phyloP scores from a whole-genome alignment of 495 filamentous ascomycete species.

The Xylaria intraflava region DNA sequence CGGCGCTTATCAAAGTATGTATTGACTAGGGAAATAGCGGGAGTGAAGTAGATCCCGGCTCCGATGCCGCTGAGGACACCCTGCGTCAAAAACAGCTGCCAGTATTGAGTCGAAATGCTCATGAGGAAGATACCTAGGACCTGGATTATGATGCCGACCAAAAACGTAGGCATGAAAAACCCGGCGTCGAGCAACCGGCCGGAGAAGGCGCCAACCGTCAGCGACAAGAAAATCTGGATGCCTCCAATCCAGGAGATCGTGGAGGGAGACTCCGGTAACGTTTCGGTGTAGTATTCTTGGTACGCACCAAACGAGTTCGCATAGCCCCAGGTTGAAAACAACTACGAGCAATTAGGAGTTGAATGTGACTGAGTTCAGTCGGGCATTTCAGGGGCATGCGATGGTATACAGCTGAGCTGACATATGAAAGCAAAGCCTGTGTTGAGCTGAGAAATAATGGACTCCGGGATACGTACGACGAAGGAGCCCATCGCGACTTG shows the following conservation, averaged over 20 bases:
- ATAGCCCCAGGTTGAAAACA: constrained; percentile 72
- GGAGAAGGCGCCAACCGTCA: constrained; percentile 47
- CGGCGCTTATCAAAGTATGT: constrained; percentile 72
- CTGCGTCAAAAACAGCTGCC: constrained; percentile 79
- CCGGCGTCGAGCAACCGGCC: constrained; percentile 55
- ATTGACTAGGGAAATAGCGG: constrained; percentile 59
- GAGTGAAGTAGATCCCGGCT: constrained; percentile 67
- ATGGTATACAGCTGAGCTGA: too few species aligned
- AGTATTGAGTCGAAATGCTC: constrained; percentile 59
- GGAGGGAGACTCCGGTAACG: constrained; percentile 35
- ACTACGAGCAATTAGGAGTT: not conserved
- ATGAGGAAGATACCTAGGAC: constrained; percentile 67
- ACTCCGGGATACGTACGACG: constrained; percentile 21
- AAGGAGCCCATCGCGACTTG: constrained; percentile 61
- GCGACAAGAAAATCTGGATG: constrained; percentile 48
- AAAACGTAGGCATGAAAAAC: constrained; percentile 52
- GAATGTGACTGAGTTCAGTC: constrained; percentile 11
- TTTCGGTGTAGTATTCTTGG: constrained; percentile 60
- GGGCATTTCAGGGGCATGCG: too few species aligned
- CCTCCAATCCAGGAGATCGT: constrained; percentile 58
- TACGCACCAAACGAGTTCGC: constrained; percentile 70
- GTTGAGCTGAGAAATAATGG: not conserved
- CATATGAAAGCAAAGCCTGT: not conserved
- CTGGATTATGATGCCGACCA: constrained; percentile 42
- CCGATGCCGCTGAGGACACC: constrained; percentile 70